Base-by-base conservation (phyloP, 1,284 basidiomycete genomes). In the Phellopilus nigrolimitatus region DNA sequence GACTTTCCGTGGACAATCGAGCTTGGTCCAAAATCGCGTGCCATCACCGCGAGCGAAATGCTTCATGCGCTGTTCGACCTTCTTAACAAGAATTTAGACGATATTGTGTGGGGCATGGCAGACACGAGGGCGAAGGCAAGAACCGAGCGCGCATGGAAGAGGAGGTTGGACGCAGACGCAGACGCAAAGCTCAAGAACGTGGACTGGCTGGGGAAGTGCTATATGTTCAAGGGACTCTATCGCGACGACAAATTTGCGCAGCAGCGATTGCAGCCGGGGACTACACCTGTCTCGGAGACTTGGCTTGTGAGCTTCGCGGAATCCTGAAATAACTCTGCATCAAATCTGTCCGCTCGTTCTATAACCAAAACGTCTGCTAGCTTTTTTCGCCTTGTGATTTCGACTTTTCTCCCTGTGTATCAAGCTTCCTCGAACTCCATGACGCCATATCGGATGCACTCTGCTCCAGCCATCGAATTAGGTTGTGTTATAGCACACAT, bases 161-260 rank as follows among this genome's bases (percentile, higher is more conserved):
- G 43, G 12, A 45, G 53, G n/a, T 36, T 54, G 6, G 49, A 49
- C 4, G 12, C 56, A 8, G 49, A 49, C 4, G 12, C 49, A 15
- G 54, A 47, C 28, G 42, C 39, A 39, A 40, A 49, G 9, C 45
- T 58, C 21, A 41, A 51, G 27, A 51, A 56, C 30, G 59, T 57
- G 2, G 59, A 60, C 27, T 57, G 53, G 50, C 44, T 60, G 13
- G 59, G 57, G 25, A 51, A 56, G 36, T 51, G 57, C 31, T 58
- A 41, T 36, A 58, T 60, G 57, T 58, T 58, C 45, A 56, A 50
- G 39, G 57, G 57, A 19, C 38, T 60, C 36, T 50, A 55, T 40
- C 50, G 47, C 25, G 55, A 58, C 42, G 53, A 56, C 17, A 42
- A 51, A 5, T 45, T 52, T 21, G 41, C 38, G 10, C 47, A 46